These are phyloP conservation scores for bread wheat (Triticum aestivum) DNA, from an alignment of 176 grass and related monocot genomes.

Conservation along the genomic window IWGSC_CS_RefSeq_v2.1 NC_057810.1:648542611-648543110, in stretches of 20 bases:
- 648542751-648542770: neutral
- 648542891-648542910: neutral
- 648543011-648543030: too few relatives aligned
- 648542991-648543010: too few relatives aligned
- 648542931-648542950: too few relatives aligned
- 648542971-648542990: too few relatives aligned
- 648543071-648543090: too few relatives aligned
- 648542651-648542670: neutral
- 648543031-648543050: too few relatives aligned
- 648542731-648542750: constrained; percentile 1
- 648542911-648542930: too few relatives aligned
- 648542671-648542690: neutral
- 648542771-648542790: constrained; percentile 35
- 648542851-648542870: neutral
- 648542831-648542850: neutral
- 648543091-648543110: too few relatives aligned
- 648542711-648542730: constrained; percentile 32
- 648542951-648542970: too few relatives aligned
- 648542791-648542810: constrained; percentile 20
- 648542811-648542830: neutral
- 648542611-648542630: constrained; percentile 2
- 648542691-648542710: constrained; percentile 45
- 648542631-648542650: neutral
- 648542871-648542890: neutral
- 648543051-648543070: too few relatives aligned